Percentiles rank a stretch among this genome's conserved stretches.
Evolutionary conservation across 2,329 filamentous ascomycete species (phyloP).

Genomic region (Phoma sp.): DNA sequence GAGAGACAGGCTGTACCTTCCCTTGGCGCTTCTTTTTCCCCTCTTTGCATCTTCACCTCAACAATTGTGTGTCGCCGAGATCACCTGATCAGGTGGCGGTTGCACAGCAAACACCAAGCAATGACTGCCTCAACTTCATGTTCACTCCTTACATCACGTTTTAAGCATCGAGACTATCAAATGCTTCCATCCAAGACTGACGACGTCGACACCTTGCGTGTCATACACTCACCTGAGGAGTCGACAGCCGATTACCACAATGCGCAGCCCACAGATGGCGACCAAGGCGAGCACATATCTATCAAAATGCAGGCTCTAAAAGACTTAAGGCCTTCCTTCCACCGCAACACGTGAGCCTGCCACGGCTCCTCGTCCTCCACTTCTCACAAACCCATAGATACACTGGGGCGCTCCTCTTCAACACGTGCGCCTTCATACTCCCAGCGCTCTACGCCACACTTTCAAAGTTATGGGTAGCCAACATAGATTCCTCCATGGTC

Average conservation of each 20-base stretch:
- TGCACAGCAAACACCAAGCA: background rate
- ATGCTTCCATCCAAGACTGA: conserved; percentile 26
- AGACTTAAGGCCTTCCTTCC: conserved; percentile 1
- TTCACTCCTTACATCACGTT: background rate
- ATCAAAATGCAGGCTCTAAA: background rate
- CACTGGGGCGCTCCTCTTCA: conserved; percentile 66
- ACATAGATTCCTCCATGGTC: conserved; percentile 68
- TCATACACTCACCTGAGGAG: conserved; percentile 1
- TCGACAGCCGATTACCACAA: background rate
- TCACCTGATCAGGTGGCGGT: background rate
- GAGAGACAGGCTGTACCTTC: background rate
- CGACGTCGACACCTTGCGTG: background rate
- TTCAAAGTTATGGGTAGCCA: conserved; percentile 73
- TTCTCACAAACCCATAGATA: conserved; percentile 48
- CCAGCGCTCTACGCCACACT: conserved; percentile 72
- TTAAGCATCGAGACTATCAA: conserved; percentile 14
- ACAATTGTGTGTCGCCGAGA: background rate
- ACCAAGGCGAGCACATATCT: background rate
- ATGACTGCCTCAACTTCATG: background rate
- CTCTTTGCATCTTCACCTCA: background rate
- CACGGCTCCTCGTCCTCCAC: background rate
- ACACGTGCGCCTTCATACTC: conserved; percentile 66
- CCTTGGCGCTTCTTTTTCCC: background rate
- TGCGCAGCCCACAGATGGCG: background rate
- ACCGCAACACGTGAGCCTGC: background rate